Base-by-base conservation (phyloP, 1,284 basidiomycete species). In the Ustilago bromivora region DNA sequence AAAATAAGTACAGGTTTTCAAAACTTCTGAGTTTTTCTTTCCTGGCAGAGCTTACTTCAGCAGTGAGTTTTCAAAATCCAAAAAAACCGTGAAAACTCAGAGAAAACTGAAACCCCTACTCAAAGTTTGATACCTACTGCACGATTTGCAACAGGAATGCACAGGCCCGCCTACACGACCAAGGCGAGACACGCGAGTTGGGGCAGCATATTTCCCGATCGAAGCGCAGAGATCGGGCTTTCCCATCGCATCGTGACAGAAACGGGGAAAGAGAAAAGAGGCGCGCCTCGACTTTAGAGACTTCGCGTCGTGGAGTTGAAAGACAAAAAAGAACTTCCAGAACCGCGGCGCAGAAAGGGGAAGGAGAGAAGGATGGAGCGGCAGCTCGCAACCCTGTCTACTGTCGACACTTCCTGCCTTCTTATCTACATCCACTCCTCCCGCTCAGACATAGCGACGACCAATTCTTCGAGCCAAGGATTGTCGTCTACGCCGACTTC, bases 291-390 rank as follows among this genome's bases (percentile, higher is more conserved):
- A 35, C 31, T 56, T 31, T 56, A 9, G 13, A 17, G 52, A 40
- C 32, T 59, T 62, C 66, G 56, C 66, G 66, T 62, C 60, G 66
- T 61, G 66, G 23, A 57, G 59, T 43, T 49, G 54, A 57, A 52
- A 34, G 51, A 35, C 13, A 53, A 53, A 35, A 28, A 35, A 36
- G 23, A 28, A 36, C 43, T 46, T 51, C 12, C 47, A 49, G 28
- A 49, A 49, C 47, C 5, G 49, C 49, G 28, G 49, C 57, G 63
- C 63, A 65, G 63, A 63, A 7, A 19, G 28, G 15, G 23, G 9
- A 34, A 31, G 46, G 41, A 41, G 32, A 49, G 51, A 55, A 19
- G 47, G 51, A 19, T 35, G 12, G 31, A 51, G 52, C 17, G 31
- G 41, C 55, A 51, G n/a, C 43, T 46, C 43, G n/a, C 43, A 46